A percentile compares a stretch with the other conserved stretches of the same genome.
Evolutionary conservation across 495 filamentous ascomycete genomes (phyloP).

Genomic region (Penicillium macrosclerotiorum): DNA sequence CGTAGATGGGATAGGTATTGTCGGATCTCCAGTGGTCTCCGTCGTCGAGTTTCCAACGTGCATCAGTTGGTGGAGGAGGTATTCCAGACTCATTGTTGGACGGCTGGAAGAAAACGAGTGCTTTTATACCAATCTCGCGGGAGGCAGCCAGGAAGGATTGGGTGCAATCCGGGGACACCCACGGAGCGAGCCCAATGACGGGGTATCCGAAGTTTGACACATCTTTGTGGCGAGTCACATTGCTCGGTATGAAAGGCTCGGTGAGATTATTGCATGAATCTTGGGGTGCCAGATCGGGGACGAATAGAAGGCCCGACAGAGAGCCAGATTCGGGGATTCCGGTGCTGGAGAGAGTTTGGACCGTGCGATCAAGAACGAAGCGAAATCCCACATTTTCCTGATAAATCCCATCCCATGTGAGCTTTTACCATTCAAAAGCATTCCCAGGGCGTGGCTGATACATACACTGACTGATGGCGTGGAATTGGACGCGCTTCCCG

Average conservation of each 20-base stretch:
- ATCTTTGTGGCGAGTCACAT: constrained; percentile 68
- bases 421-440: not conserved
- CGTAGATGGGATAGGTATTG: constrained; percentile 78
- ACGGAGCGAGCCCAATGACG: constrained; percentile 85
- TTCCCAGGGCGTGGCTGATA: constrained; percentile 6
- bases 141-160: constrained; percentile 65
- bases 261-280: constrained; percentile 61
- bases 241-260: constrained; percentile 60
- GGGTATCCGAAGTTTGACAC: constrained; percentile 55
- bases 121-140: constrained; percentile 51
- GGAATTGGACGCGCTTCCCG: constrained; percentile 33
- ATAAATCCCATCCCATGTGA: not conserved
- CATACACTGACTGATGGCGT: constrained; percentile 36
- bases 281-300: constrained; percentile 59
- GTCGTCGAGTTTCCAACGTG: constrained; percentile 66
- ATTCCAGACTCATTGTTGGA: constrained; percentile 47
- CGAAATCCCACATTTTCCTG: constrained; percentile 66
- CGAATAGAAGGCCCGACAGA: constrained; percentile 75
- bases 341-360: constrained; percentile 69
- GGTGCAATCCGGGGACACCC: constrained; percentile 71
- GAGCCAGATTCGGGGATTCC: constrained; percentile 52
- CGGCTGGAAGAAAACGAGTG: constrained; percentile 75
- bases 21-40: constrained; percentile 59
- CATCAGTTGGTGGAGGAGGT: constrained; percentile 59
- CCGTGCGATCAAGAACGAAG: constrained; percentile 54